Conservation (phyloP, 1,284 basidiomycete species). For the Apiotrichum veenhuisii region DNA sequence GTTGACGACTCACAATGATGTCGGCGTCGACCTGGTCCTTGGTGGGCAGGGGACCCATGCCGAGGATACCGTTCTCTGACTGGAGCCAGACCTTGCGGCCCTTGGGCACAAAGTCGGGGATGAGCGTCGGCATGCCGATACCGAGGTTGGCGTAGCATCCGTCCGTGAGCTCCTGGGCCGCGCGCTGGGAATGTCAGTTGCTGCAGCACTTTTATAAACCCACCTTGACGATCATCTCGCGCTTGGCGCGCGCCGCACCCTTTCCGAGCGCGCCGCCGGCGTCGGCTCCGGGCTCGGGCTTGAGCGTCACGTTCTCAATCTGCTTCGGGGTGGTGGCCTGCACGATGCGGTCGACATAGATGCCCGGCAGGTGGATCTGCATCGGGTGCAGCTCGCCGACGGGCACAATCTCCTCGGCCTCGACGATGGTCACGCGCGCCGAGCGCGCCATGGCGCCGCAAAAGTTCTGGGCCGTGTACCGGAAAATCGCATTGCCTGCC, state of each 20-base stretch:
- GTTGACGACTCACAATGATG: slow-evolving; percentile 57
- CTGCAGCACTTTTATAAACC: neutral
- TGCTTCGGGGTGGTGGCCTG: slow-evolving; percentile 70
- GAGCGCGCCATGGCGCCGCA: slow-evolving; percentile 80
- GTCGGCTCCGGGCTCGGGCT: slow-evolving; percentile 34
- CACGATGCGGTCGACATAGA: slow-evolving; percentile 85
- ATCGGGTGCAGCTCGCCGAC: slow-evolving; percentile 77
- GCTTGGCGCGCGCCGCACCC: slow-evolving; percentile 47
- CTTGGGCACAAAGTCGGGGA: slow-evolving; percentile 74
- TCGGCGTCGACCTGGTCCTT: slow-evolving; percentile 83
- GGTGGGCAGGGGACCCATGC: slow-evolving; percentile 91
- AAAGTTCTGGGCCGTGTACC: slow-evolving; percentile 87
- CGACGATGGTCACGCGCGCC: slow-evolving; percentile 81
- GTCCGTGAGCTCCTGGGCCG: slow-evolving; percentile 84
- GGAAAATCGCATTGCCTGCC: slow-evolving; percentile 77
- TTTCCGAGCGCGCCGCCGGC: slow-evolving; percentile 35
- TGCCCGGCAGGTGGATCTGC: slow-evolving; percentile 72
- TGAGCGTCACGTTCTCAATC: slow-evolving; percentile 67
- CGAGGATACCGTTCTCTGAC: slow-evolving; percentile 87
- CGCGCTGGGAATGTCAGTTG: slow-evolving; percentile 46
- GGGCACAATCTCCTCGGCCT: slow-evolving; percentile 86
- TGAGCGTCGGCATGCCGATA: slow-evolving; percentile 84
- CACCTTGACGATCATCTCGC: slow-evolving; percentile 64
- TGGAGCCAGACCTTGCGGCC: slow-evolving; percentile 84
- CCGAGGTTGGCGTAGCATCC: slow-evolving; percentile 76